Percentiles rank a stretch among this genome's conserved stretches.
phyloP scores from a whole-genome alignment of 2,329 filamentous ascomycete species.

The Trichoderma oligosporum region DNA sequence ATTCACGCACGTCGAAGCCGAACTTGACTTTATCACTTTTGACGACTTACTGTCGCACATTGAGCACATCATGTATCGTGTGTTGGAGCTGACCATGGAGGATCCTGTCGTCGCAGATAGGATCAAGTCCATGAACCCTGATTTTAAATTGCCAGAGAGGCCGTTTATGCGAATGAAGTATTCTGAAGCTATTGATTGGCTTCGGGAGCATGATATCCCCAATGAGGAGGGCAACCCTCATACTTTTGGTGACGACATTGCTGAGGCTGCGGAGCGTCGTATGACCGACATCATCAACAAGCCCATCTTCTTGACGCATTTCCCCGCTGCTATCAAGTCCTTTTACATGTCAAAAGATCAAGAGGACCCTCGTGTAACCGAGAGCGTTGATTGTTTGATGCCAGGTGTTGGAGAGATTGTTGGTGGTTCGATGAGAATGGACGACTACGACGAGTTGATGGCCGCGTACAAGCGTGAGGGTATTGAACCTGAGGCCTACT shows the following conservation, averaged over 20 bases:
- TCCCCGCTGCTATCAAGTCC: conserved; percentile 95
- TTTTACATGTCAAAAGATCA: conserved; percentile 97
- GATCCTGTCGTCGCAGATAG: conserved; percentile 69
- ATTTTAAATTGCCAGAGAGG: conserved; percentile 73
- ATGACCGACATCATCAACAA: conserved; percentile 98
- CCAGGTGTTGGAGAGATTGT: conserved; percentile 97
- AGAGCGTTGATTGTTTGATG: conserved; percentile 83
- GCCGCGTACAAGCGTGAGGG: conserved; percentile 81
- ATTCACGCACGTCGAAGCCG: conserved; percentile 95
- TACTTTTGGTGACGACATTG: conserved; percentile 93
- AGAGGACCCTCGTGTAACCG: conserved; percentile 76
- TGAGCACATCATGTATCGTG: conserved; percentile 80
- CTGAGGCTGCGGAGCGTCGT: conserved; percentile 89
- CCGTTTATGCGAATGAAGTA: conserved; percentile 97
- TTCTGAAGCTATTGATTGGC: conserved; percentile 89
- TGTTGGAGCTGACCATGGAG: conserved; percentile 71
- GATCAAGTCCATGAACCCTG: conserved; percentile 85
- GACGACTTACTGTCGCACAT: conserved; percentile 82
- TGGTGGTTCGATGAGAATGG: conserved; percentile 94
- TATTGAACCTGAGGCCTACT: conserved; percentile 81
- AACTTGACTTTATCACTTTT: conserved; percentile 94
- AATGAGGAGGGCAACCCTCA: conserved; percentile 93
- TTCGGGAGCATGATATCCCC: conserved; percentile 80
- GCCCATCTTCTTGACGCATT: conserved; percentile 95
- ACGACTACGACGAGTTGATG: conserved; percentile 84